Conservation (phyloP, 371 early-diverging fungal genomes). For the Batkoa obscura region DNA sequence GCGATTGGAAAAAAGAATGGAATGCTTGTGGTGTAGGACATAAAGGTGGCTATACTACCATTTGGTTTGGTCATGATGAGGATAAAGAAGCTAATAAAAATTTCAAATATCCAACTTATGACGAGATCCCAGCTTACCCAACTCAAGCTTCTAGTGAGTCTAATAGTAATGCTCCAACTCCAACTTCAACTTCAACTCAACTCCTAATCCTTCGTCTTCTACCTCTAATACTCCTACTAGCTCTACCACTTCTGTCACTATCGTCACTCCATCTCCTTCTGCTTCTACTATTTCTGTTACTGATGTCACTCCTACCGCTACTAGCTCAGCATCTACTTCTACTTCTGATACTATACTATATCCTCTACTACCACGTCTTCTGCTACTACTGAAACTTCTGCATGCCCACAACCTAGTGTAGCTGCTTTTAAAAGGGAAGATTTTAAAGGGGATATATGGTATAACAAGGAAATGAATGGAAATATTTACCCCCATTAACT, state of each 20-base stretch:
- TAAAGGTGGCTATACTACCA: neutral
- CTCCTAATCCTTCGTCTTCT: too few species aligned
- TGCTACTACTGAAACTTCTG: neutral
- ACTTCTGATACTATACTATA: neutral
- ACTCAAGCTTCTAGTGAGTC: neutral
- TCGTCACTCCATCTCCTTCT: too few species aligned
- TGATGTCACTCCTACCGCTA: neutral
- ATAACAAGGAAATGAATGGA: neutral
- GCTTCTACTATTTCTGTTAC: neutral
- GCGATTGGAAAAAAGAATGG: neutral
- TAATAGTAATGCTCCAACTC: neutral
- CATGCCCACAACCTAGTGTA: neutral
- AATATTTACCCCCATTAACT: neutral
- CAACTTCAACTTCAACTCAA: neutral
- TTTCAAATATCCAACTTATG: neutral
- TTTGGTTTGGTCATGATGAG: neutral
- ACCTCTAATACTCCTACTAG: too few species aligned
- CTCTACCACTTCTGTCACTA: too few species aligned
- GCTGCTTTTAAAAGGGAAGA: neutral
- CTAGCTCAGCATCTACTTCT: neutral
- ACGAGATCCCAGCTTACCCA: neutral
- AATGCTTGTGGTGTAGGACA: neutral
- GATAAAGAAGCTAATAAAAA: neutral
- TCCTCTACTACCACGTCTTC: neutral
- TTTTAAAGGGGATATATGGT: neutral